Base-by-base conservation (phyloP, 2,329 filamentous ascomycete species). In the Aureobasidium subglaciale region DNA sequence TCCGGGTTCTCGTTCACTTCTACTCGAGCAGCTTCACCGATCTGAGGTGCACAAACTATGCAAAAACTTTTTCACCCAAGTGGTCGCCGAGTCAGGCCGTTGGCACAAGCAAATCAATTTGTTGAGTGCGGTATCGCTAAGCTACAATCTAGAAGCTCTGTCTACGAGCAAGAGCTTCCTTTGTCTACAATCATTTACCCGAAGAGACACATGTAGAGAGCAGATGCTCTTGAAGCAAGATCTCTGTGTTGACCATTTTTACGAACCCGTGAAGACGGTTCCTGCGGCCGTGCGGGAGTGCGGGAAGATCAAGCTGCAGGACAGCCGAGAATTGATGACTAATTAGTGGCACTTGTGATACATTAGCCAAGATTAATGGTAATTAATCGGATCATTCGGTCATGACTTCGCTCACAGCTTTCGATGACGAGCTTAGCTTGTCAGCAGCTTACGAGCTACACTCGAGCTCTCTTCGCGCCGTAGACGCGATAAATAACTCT, bases 121-220 rank as follows among this genome's bases (percentile, higher is more conserved):
- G 48, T 52, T 52, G 48, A 52, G 48, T 41, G 34, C 48, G 48
- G 35, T 52, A 41, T 41, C 48, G 48, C 48, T 32, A 16, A 38
- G 46, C 46, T 38, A 18, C 46, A 22, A 37, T 24, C 4, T 13
- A 34, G 8, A 15, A 27, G 24, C 3, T 18, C 30, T 35, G 30
- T 6, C 15, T n/a, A 2, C 6, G 18, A 35, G 10, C 32, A 13
- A 35, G 9, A 15, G 13, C 32, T 35, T 15, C 1, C 6, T 15
- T n/a, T n/a, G n/a, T n/a, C 32, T 35, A 35, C 3, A 4, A 2
- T 35, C 3, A 15, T 22, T 10, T 22, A 32, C 2, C 11, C 6
- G n/a, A 9, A 2, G 16, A 16, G n/a, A 18, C 4, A 15, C 10
- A 9, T 13, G n/a, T n/a, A n/a, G n/a, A n/a, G n/a, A n/a, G n/a